phyloP scores from a whole-genome alignment of 2,329 filamentous ascomycete genomes.

The Malbranchea cinnamomea region DNA sequence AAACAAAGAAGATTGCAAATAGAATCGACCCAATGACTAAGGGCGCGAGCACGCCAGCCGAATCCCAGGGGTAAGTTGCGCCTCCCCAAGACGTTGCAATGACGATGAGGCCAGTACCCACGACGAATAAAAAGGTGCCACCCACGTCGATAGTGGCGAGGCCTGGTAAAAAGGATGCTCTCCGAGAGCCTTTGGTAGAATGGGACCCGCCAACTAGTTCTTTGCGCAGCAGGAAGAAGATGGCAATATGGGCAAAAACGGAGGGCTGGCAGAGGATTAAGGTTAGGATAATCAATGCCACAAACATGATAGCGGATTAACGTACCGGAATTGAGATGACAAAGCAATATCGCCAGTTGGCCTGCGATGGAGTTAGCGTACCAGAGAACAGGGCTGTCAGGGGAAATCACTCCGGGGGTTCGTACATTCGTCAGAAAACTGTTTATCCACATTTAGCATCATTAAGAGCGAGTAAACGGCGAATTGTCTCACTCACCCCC shows the following conservation, averaged over 20 bases:
- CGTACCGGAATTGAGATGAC: slow-evolving; percentile 46
- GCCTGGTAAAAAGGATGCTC: slow-evolving; percentile 28
- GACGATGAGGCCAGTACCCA: slow-evolving; percentile 39
- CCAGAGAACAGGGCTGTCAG: not conserved
- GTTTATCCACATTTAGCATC: not conserved
- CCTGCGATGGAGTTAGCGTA: slow-evolving; percentile 33
- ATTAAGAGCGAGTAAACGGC: not conserved
- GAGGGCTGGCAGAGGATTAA: slow-evolving; percentile 23
- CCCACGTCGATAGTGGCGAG: slow-evolving; percentile 42
- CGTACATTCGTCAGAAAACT: slow-evolving; percentile 17
- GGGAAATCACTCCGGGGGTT: not conserved
- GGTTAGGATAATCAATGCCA: not conserved
- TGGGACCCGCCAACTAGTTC: slow-evolving; percentile 41
- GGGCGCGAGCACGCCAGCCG: slow-evolving; percentile 35
- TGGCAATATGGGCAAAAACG: slow-evolving; percentile 35
- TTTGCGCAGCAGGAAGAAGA: slow-evolving; percentile 42
- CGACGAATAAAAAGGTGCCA: slow-evolving; percentile 42
- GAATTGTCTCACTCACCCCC: slow-evolving; percentile 25
- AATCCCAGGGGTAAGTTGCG: slow-evolving; percentile 37
- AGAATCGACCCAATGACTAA: slow-evolving; percentile 33
- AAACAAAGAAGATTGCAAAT: slow-evolving; percentile 30
- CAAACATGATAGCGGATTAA: slow-evolving; percentile 6
- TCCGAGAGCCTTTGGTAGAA: slow-evolving; percentile 20
- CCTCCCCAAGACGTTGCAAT: slow-evolving; percentile 44
- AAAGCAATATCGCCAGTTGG: slow-evolving; percentile 53